These are phyloP conservation scores for Microthlaspi erraticum DNA, from an alignment of 345 rosid species.

Conservation along the genomic window DNA sequence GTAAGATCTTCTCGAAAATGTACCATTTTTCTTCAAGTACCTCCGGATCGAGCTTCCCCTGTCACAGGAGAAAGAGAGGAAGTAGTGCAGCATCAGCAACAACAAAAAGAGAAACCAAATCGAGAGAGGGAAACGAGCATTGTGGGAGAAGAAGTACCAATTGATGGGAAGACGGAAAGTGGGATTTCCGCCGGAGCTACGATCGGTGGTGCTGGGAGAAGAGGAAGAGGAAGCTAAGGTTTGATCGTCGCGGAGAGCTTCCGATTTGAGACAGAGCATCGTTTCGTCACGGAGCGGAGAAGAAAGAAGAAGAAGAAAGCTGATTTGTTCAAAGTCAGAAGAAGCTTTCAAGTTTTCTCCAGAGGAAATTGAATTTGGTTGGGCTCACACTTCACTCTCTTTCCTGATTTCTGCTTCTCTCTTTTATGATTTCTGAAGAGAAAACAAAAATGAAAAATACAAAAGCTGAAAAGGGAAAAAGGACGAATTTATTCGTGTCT, in stretches of 20 bases:
- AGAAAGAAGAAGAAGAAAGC: conserved; percentile 30
- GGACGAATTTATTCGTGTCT: conserved; percentile 41
- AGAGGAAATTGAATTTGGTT: conserved; percentile 11
- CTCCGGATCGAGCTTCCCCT: conserved; percentile 67
- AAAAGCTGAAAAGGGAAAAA: conserved; percentile 38
- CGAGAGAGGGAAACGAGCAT: not conserved
- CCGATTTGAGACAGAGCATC: conserved; percentile 69
- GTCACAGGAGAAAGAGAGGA: conserved; percentile 6
- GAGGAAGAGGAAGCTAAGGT: conserved; percentile 41
- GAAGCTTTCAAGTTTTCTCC: conserved; percentile 11
- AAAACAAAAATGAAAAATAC: not conserved
- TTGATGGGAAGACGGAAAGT: conserved; percentile 58
- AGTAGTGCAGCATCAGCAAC: conserved; percentile 21
- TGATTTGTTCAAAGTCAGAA: not conserved
- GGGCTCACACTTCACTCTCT: conserved; percentile 32
- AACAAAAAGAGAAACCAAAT: not conserved
- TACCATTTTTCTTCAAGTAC: conserved; percentile 55
- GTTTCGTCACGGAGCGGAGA: conserved; percentile 28
- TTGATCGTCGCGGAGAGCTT: conserved; percentile 55
- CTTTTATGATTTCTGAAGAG: conserved; percentile 18
- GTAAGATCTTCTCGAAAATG: conserved; percentile 54
- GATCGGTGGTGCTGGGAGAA: conserved; percentile 40
- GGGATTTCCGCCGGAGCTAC: conserved; percentile 32
- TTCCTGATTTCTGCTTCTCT: conserved; percentile 23
- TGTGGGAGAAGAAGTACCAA: conserved; percentile 45